These are phyloP conservation scores for Coemansia sp. DNA, from an alignment of 192 early-diverging fungal genomes.

Conservation along the genomic window DNA sequence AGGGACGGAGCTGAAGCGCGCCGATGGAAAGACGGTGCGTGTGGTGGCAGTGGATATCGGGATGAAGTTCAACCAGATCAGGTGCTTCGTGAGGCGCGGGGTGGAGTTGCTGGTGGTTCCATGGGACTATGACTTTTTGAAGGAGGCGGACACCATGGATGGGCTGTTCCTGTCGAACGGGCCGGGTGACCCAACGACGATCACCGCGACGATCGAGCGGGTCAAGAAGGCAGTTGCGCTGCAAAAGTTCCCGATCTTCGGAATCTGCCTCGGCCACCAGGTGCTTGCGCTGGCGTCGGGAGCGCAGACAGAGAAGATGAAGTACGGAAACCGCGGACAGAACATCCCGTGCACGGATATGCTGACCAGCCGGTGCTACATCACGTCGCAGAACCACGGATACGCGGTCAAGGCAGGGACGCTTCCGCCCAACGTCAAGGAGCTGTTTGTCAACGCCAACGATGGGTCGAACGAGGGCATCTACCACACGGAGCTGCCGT, in stretches of 20 bases:
- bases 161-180: slow-evolving; percentile 95
- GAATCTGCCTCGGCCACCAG: slow-evolving; percentile 99
- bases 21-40: slow-evolving; percentile 68
- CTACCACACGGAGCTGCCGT: slow-evolving; percentile 83
- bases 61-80: slow-evolving; percentile 99
- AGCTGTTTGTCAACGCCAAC: slow-evolving; percentile 98
- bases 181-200: slow-evolving; percentile 92
- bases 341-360: slow-evolving; percentile 99
- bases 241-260: slow-evolving; percentile 90
- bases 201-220: slow-evolving; percentile 74
- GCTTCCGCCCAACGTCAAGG: slow-evolving; percentile 63
- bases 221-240: slow-evolving; percentile 66
- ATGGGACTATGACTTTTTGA: slow-evolving; percentile 93
- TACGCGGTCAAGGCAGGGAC: slow-evolving; percentile 89
- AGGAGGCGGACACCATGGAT: slow-evolving; percentile 62
- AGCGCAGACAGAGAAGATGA: slow-evolving; percentile 93
- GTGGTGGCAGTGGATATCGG: slow-evolving; percentile 96
- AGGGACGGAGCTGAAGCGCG: slow-evolving; percentile 41
- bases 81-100: slow-evolving; percentile 95
- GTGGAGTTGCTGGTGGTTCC: slow-evolving; percentile 93
- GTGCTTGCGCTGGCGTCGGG: slow-evolving; percentile 91
- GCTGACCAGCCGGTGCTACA: slow-evolving; percentile 95
- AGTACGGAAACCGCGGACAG: slow-evolving; percentile 98
- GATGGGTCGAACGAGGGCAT: slow-evolving; percentile 99
- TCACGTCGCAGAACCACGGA: slow-evolving; percentile 98